phyloP scores from a whole-genome alignment of 768 basidiomycete species.

The Trametes punicea region DNA sequence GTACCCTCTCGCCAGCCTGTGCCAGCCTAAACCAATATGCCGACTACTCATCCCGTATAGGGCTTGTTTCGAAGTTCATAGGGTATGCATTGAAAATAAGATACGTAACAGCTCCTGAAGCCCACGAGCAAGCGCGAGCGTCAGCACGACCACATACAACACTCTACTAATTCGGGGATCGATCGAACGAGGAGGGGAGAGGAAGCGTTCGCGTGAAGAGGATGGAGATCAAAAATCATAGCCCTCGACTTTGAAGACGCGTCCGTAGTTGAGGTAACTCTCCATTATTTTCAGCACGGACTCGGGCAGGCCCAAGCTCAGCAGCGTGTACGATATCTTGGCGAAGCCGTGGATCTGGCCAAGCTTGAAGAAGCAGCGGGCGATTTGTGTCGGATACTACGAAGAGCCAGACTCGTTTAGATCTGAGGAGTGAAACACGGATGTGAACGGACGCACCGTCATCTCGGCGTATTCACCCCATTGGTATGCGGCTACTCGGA shows the following conservation, averaged over 20 bases:
- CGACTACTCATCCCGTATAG: too few relatives aligned
- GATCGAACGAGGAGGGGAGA: neutral
- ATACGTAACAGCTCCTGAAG: slow-evolving; percentile 3
- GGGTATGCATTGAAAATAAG: slow-evolving; percentile 15
- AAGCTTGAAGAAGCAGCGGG: slow-evolving; percentile 88
- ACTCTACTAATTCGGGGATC: slow-evolving; percentile 11
- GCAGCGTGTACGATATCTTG: slow-evolving; percentile 88
- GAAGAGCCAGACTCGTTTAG: slow-evolving; percentile 3
- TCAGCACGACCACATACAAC: slow-evolving; percentile 8
- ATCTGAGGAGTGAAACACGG: neutral
- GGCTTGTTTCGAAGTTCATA: neutral
- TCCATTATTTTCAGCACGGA: slow-evolving; percentile 92
- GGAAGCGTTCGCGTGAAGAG: neutral
- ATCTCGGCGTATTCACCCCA: slow-evolving; percentile 87
- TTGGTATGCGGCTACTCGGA: slow-evolving; percentile 91
- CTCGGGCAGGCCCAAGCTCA: slow-evolving; percentile 93
- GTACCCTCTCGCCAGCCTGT: too few relatives aligned
- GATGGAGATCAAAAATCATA: slow-evolving; percentile 55
- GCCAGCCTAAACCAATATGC: too few relatives aligned
- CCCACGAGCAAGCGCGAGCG: neutral
- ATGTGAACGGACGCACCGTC: slow-evolving; percentile 52
- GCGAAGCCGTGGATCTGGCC: slow-evolving; percentile 90
- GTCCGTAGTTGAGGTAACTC: slow-evolving; percentile 84
- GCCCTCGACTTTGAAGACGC: slow-evolving; percentile 84
- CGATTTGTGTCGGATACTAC: slow-evolving; percentile 88